Evolutionary conservation across 2,329 filamentous ascomycete species (phyloP).

Genomic region (Tolypocladium cylindrosporum): DNA sequence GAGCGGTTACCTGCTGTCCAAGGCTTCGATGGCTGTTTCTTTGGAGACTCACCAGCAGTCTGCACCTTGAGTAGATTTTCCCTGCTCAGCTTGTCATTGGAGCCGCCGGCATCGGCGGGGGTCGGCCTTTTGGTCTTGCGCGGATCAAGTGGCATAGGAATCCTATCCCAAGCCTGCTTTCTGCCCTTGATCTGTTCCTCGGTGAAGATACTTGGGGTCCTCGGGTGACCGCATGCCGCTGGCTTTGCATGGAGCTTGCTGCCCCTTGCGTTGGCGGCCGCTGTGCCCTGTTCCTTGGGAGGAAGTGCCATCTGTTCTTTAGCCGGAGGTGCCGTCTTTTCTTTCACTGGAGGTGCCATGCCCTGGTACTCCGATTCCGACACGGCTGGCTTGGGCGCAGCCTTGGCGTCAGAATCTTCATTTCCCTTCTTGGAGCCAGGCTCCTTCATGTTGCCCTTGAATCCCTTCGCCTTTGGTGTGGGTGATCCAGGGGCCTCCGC

Average conservation of each 20-base stretch:
- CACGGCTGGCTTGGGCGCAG: not conserved
- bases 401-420: too few species aligned
- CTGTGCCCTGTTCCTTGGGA: not conserved
- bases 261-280: not conserved
- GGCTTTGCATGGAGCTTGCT: not conserved
- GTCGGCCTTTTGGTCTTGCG: conserved; percentile 3
- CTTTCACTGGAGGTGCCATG: not conserved
- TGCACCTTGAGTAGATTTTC: not conserved
- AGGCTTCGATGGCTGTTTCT: too few species aligned
- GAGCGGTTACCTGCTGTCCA: not conserved
- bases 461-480: conserved; percentile 1
- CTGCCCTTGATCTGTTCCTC: conserved; percentile 19
- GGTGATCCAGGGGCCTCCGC: not conserved
- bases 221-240: conserved; percentile 1
- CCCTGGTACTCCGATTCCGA: not conserved
- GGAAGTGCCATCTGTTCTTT: not conserved
- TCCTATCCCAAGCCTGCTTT: conserved; percentile 21
- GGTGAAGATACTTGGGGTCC: conserved; percentile 15
- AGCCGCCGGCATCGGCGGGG: not conserved
- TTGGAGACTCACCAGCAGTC: not conserved
- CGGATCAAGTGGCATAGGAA: conserved; percentile 21
- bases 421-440: not conserved
- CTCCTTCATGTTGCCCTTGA: not conserved
- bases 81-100: not conserved
- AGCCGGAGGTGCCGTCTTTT: not conserved